A percentile compares a stretch with the other conserved stretches of the same genome.
phyloP scores from a whole-genome alignment of 768 basidiomycete genomes.

The Phanerodontia chrysosporium region DNA sequence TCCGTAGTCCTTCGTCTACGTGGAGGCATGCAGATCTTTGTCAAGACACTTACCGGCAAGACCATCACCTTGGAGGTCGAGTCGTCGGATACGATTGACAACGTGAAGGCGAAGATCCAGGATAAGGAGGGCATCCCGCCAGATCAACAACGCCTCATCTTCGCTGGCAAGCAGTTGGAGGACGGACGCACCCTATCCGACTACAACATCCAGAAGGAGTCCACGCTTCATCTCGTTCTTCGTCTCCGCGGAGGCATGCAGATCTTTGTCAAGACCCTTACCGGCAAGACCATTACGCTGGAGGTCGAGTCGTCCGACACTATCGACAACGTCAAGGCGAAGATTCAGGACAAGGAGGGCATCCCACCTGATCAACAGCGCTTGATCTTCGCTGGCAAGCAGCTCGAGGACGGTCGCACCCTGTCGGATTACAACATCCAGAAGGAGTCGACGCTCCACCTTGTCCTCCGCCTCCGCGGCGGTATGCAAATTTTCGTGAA shows the following conservation, averaged over 20 bases:
- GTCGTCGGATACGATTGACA: conserved; percentile 84
- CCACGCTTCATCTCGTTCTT: conserved; percentile 76
- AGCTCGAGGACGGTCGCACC: conserved; percentile 91
- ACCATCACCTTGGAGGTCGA: conserved; percentile 91
- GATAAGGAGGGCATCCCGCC: conserved; percentile 90
- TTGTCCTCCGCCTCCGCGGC: conserved; percentile 78
- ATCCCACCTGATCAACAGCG: conserved; percentile 88
- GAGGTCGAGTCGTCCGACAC: conserved; percentile 93
- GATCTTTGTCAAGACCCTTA: conserved; percentile 84
- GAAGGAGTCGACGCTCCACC: conserved; percentile 67
- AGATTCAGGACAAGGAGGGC: conserved; percentile 81
- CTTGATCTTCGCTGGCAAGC: conserved; percentile 91
- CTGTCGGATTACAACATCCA: conserved; percentile 78
- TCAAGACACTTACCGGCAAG: conserved; percentile 83
- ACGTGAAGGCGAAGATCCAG: conserved; percentile 89
- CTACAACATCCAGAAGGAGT: conserved; percentile 90
- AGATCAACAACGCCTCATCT: conserved; percentile 88
- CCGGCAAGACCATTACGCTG: conserved; percentile 88
- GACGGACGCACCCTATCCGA: conserved; percentile 89
- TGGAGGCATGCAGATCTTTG: conserved; percentile 85
- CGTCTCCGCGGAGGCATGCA: conserved; percentile 91
- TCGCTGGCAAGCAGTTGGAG: conserved; percentile 90
- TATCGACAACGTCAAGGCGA: conserved; percentile 85
- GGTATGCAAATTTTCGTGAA: conserved; percentile 94
- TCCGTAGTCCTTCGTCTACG: conserved; percentile 75